These are phyloP conservation scores for Salisapilia sapeloensis DNA, from an alignment of 352 stramenopile genomes.

Conservation along the genomic window DNA sequence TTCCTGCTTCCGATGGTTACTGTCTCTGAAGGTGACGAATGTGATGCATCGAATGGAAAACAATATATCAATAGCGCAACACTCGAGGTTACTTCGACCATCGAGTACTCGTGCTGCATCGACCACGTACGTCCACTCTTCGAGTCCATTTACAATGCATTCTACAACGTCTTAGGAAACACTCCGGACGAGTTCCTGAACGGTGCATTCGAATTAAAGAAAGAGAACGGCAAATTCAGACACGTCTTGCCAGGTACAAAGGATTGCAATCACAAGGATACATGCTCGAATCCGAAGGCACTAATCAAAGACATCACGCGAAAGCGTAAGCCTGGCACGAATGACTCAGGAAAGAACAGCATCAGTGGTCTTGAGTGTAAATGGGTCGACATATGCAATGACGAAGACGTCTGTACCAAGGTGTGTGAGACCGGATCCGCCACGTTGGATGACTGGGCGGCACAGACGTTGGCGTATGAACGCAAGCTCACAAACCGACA, in stretches of 20 bases:
- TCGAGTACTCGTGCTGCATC: constrained; percentile 27
- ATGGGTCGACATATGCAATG: constrained; percentile 17
- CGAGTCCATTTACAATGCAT: constrained; percentile 13
- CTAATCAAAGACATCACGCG: constrained; percentile 10
- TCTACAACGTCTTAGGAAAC: constrained; percentile 20
- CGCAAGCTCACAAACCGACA: constrained; percentile 17
- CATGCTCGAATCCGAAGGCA: constrained; percentile 13
- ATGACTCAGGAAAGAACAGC: constrained; percentile 19
- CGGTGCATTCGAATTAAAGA: constrained; percentile 22
- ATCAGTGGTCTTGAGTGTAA: constrained; percentile 14
- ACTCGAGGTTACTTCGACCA: constrained; percentile 9
- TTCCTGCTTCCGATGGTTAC: constrained; percentile 29
- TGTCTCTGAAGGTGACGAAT: constrained; percentile 13
- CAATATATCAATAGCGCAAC: constrained; percentile 21
- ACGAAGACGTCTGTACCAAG: constrained; percentile 15
- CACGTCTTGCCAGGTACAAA: constrained; percentile 13
- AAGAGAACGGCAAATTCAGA: constrained; percentile 12
- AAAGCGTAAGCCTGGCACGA: constrained; percentile 12
- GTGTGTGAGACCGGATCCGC: constrained; percentile 23
- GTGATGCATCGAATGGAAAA: constrained; percentile 14
- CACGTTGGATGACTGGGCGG: constrained; percentile 10
- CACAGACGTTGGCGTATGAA: constrained; percentile 22
- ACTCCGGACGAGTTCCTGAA: constrained; percentile 18
- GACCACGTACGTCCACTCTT: constrained; percentile 20
- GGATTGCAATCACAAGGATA: constrained; percentile 14